Percentiles rank a stretch among this genome's conserved stretches.
Evolutionary conservation across 2,329 filamentous ascomycete species (phyloP).

Genomic region (Aspergillus ustus): DNA sequence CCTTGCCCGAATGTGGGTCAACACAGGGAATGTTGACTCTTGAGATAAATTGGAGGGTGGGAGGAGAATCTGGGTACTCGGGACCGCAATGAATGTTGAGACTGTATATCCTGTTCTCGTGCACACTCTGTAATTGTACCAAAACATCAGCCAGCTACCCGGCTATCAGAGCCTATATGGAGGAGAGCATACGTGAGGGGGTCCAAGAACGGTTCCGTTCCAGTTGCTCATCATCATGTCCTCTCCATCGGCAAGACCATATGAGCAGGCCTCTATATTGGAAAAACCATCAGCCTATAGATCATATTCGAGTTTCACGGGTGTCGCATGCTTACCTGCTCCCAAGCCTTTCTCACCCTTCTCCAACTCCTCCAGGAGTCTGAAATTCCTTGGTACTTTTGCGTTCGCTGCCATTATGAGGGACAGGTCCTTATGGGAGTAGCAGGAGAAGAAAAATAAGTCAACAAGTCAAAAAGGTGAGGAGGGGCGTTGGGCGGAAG

Average conservation of each 20-base stretch:
- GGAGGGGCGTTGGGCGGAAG: constrained; percentile 13
- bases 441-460: background rate
- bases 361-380: constrained; percentile 94
- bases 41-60: constrained; percentile 88
- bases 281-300: constrained; percentile 31
- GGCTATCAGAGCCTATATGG: background rate
- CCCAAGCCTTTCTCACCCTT: constrained; percentile 98
- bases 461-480: background rate
- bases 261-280: constrained; percentile 85
- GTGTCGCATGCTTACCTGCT: constrained; percentile 60
- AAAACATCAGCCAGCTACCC: constrained; percentile 19
- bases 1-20: constrained; percentile 75
- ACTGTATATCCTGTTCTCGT: constrained; percentile 99
- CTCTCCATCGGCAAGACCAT: constrained; percentile 90
- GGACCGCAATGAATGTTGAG: constrained; percentile 94
- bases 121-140: constrained; percentile 70
- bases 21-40: constrained; percentile 98
- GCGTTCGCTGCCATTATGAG: constrained; percentile 68
- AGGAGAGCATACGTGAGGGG: constrained; percentile 76
- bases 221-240: constrained; percentile 98
- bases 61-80: constrained; percentile 86
- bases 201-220: constrained; percentile 97
- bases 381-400: constrained; percentile 93
- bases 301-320: constrained; percentile 7
- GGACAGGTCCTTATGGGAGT: background rate